These are phyloP conservation scores for Tolypocladium tropicale DNA, from an alignment of 2,329 filamentous ascomycete species.

Conservation along the genomic window DNA sequence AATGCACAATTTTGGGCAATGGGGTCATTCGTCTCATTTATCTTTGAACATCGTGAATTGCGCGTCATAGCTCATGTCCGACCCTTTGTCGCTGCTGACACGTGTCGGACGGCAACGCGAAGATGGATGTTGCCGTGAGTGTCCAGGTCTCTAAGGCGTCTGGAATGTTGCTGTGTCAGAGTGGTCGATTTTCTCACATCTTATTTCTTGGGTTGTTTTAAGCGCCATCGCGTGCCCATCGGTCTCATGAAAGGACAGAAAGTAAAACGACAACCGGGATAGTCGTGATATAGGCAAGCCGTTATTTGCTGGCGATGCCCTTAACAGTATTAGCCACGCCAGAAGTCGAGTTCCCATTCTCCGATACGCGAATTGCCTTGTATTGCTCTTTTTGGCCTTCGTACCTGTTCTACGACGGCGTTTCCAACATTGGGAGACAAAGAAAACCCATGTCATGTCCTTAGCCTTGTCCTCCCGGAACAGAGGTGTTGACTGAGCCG, in stretches of 20 bases:
- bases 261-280: too few relatives aligned
- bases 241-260: background rate
- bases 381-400: background rate
- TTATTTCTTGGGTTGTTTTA: too few relatives aligned
- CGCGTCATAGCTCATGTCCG: background rate
- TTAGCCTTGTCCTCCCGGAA: constrained; percentile 6
- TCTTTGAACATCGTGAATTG: background rate
- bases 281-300: background rate
- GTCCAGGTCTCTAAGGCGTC: background rate
- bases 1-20: background rate
- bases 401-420: too few relatives aligned
- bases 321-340: background rate
- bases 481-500: background rate
- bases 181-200: too few relatives aligned
- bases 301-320: background rate
- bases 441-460: background rate
- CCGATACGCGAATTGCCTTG: background rate
- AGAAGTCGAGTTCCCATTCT: background rate
- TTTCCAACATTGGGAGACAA: background rate
- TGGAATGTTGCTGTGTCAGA: background rate
- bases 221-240: background rate
- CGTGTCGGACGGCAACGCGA: background rate
- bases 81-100: background rate
- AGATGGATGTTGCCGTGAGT: background rate
- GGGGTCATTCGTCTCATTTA: background rate